Evolutionary conservation across 306 rosid species (phyloP).

Genomic region (Fagus crenata): DNA sequence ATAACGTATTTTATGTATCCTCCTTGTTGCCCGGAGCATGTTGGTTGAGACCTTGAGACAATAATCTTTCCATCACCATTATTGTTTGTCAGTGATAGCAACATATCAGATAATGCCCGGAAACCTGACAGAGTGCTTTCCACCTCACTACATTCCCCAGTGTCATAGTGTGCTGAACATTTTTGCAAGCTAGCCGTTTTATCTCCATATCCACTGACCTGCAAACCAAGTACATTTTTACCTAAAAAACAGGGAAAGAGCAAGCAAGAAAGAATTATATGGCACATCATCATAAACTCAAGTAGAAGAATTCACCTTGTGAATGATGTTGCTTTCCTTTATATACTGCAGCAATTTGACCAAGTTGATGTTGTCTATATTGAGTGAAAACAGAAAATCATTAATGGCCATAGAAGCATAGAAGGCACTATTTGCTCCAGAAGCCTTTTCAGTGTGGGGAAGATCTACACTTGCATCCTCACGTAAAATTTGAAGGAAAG

Average conservation of each 20-base stretch:
- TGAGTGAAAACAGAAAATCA: constrained; percentile 77
- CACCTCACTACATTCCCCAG: constrained; percentile 42
- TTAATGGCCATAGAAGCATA: constrained; percentile 73
- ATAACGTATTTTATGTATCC: constrained; percentile 82
- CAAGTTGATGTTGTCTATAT: constrained; percentile 86
- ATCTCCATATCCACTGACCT: constrained; percentile 87
- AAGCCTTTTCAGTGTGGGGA: constrained; percentile 39
- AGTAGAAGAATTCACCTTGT: constrained; percentile 66
- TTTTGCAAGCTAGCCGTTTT: constrained; percentile 48
- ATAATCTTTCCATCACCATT: constrained; percentile 86
- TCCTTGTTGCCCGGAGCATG: constrained; percentile 45
- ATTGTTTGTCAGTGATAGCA: constrained; percentile 69
- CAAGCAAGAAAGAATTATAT: constrained; percentile 16
- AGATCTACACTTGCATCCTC: constrained; percentile 37
- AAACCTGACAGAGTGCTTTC: constrained; percentile 79
- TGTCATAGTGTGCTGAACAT: constrained; percentile 25
- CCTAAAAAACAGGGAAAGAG: constrained; percentile 16
- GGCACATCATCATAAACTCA: constrained; percentile 20
- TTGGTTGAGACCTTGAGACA: constrained; percentile 59
- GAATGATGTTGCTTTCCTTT: constrained; percentile 89
- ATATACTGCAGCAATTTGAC: constrained; percentile 74
- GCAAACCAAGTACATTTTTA: constrained; percentile 32
- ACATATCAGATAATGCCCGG: constrained; percentile 66
- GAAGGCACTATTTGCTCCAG: constrained; percentile 41
- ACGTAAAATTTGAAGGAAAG: constrained; percentile 58